Evolutionary conservation across 352 stramenopile species (phyloP).

Genomic region (Phytophthora syringae): DNA sequence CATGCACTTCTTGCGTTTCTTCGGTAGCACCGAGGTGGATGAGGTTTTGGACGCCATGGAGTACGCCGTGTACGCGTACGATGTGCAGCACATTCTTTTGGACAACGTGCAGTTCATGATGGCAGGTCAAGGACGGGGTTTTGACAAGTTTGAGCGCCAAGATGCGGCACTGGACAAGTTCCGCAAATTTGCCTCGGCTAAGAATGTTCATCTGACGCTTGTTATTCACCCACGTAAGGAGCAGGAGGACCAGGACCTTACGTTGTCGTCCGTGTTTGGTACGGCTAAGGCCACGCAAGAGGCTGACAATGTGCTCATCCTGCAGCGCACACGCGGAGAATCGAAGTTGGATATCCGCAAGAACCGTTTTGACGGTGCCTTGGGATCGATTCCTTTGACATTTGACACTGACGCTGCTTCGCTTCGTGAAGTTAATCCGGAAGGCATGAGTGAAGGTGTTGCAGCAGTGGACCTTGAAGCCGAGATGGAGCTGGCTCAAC

Average conservation of each 20-base stretch:
- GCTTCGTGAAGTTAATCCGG: constrained; percentile 68
- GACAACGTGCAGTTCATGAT: constrained; percentile 99
- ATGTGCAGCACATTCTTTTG: constrained; percentile 98
- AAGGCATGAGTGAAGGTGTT: constrained; percentile 74
- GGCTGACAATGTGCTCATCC: constrained; percentile 99
- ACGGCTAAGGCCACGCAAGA: constrained; percentile 99
- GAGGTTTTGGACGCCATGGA: constrained; percentile 99
- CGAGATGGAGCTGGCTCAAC: constrained; percentile 82
- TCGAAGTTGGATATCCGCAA: constrained; percentile 98
- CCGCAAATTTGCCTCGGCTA: constrained; percentile 95
- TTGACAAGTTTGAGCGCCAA: constrained; percentile 91
- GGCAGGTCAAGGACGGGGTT: constrained; percentile 83
- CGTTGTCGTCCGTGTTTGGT: constrained; percentile 97
- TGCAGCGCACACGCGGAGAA: constrained; percentile 90
- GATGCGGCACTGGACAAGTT: constrained; percentile 97
- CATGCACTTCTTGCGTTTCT: constrained; percentile 99
- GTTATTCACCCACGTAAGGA: constrained; percentile 99
- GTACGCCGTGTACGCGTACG: constrained; percentile 97
- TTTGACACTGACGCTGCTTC: constrained; percentile 83
- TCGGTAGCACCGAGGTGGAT: constrained; percentile 95
- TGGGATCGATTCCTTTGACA: constrained; percentile 87
- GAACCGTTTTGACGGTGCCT: constrained; percentile 94
- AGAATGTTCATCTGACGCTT: constrained; percentile 98
- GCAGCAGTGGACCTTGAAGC: constrained; percentile 76
- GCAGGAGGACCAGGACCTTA: constrained; percentile 92